Evolutionary conservation across 768 basidiomycete species (phyloP), one percentile per base, ranked within the genome.

Genomic region (Lentinula raphanica): DNA sequence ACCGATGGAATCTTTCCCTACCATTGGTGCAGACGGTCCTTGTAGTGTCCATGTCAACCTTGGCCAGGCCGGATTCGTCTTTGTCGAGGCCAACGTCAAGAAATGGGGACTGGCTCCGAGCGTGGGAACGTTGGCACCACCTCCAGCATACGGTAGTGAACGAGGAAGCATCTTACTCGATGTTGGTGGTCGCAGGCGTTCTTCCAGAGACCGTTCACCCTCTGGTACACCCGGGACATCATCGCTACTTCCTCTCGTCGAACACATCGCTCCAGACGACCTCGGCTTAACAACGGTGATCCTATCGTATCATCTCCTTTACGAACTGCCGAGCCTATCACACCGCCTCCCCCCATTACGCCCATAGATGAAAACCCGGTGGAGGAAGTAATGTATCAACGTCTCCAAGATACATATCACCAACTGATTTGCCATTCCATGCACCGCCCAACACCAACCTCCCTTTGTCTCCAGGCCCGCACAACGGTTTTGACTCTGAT

Each of bases 11-110:
- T 67, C 82, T 99, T 99, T 99, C 79, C 97, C 97, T 56, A 94
- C 93, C 49, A 86, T 99, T 56, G 97, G 96, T 46, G 94, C 96
- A 17, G 92, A 96, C 67, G 95, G 96, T 0, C 92, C 96, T 5
- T 96, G 94, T 71, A 95, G 90, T 62, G 87, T 99, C 7, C 97
- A 99, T 65, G 92, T 98, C 67, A 99, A 99, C 70, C 82, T 99
- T 13, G 97, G 97, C 7, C 97, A 98, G 73, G 88, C 92, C 4
- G 97, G 97, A 4, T 99, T 99, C 69, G 97, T 98, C 38, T 98
- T 97, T 65, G 98, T 99, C 66, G 97, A 99, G 74, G 97, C 97
- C 32, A 98, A 99, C 68, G 97, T 99, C 61, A 99, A 99, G 81
- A 98, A 98, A 70, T 99, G 97, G 97, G 97, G 97, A 17, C 74